Evolutionary conservation across 2,329 filamentous ascomycete genomes (phyloP), one percentile per base, ranked within the genome.

Genomic region (Truncatella angustata): DNA sequence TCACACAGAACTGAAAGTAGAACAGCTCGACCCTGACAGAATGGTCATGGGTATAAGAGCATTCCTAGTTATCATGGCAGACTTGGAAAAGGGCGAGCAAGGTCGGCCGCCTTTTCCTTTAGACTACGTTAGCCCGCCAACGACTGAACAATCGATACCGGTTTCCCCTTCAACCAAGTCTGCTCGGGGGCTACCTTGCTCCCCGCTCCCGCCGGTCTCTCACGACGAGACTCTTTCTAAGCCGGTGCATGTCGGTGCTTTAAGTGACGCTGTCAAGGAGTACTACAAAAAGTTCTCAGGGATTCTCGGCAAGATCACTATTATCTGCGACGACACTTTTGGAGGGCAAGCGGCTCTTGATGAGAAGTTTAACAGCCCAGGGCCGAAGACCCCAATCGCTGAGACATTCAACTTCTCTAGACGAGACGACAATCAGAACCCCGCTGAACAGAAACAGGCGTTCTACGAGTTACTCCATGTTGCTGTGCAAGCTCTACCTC

Each of bases 21-120:
- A 97, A 64, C 90, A 95, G 64, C 80, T 99, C 56, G 94, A 99
- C 56, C 94, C 95, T 0, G 95, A 99, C 65, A 88, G 90, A 62
- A 96, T 97, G 73, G 93, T 97, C n/a, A 89, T 99, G 60, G 94
- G 92, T 3, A 99, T 99, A 56, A 84, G 91, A 56, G 90, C 94
- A 3, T 99, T 97, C 66, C 78, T 99, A 24, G 90, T 88, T 28
- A 91, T 97, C 59, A 93, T 99, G 84, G 82, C 88, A 0, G 94
- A 99, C 67, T 76, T 97, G 23, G 94, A 99, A 68, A 93, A 88
- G 57, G 87, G 87, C 23, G 87, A 92, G 45, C 80, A 85, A 56
- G 82, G 86, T 11, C 81, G 81, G 21, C 94, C 94, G 3, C 89
- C 91, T 0, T 97, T 97, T 59, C 94, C 94, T 1, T 83, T 86